phyloP scores from a whole-genome alignment of 148 eudicot genomes.

The Rhododendron ovatum region DNA sequence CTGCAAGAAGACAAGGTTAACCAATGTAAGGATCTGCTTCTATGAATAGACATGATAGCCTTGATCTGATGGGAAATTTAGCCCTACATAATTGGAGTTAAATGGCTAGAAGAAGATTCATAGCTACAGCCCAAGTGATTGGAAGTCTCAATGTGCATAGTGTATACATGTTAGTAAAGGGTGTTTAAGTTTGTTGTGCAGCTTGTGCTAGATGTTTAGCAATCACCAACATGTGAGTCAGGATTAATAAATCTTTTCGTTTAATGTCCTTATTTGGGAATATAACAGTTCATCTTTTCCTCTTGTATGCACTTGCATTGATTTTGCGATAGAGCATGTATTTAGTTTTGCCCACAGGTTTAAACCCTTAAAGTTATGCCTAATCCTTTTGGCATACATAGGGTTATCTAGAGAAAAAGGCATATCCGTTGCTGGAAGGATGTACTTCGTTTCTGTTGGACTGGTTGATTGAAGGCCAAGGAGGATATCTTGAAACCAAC shows the following conservation, averaged over 20 bases:
- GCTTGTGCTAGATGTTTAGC: neutral
- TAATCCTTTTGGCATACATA: neutral
- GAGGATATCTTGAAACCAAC: constrained; percentile 69
- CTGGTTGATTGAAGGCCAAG: constrained; percentile 76
- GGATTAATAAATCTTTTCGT: neutral
- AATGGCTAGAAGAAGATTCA: neutral
- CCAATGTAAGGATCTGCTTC: neutral
- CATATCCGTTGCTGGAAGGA: constrained; percentile 76
- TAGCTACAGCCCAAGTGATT: neutral
- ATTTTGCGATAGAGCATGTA: neutral
- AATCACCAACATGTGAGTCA: neutral
- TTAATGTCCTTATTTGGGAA: neutral
- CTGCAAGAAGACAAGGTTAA: neutral
- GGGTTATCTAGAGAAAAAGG: constrained; percentile 53
- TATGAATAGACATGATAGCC: neutral
- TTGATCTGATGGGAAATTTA: neutral
- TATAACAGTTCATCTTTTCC: neutral
- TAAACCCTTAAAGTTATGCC: neutral
- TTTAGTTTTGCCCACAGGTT: neutral
- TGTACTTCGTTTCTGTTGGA: constrained; percentile 65
- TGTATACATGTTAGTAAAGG: neutral
- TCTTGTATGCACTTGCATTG: neutral
- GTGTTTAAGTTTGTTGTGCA: neutral
- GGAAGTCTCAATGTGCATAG: neutral
- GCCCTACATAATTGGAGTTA: neutral